Evolutionary conservation across 2,329 filamentous ascomycete species (phyloP).

Genomic region (Ophiostoma montium): DNA sequence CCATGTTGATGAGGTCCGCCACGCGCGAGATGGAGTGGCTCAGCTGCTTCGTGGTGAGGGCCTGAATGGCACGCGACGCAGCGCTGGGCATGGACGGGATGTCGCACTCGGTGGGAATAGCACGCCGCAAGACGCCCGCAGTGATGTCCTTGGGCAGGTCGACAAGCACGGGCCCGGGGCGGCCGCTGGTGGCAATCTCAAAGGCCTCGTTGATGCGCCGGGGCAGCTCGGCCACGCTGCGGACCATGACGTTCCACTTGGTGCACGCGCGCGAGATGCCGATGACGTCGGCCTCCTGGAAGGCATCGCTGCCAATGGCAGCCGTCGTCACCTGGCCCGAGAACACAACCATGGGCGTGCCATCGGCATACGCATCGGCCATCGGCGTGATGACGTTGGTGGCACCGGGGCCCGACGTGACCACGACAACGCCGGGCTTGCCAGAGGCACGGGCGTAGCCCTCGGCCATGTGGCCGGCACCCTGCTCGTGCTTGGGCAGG

Average conservation of each 20-base stretch:
- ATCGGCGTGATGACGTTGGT: slow-evolving; percentile 95
- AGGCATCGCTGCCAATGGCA: slow-evolving; percentile 87
- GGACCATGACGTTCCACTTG: slow-evolving; percentile 99
- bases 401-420: slow-evolving; percentile 90
- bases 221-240: slow-evolving; percentile 84
- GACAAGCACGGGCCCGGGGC: slow-evolving; percentile 87
- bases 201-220: slow-evolving; percentile 95
- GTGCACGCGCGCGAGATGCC: slow-evolving; percentile 92
- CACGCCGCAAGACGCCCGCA: slow-evolving; percentile 63
- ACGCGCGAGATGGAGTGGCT: slow-evolving; percentile 60
- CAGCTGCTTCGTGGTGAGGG: slow-evolving; percentile 58
- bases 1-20: slow-evolving; percentile 67
- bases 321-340: slow-evolving; percentile 81
- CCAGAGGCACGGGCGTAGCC: slow-evolving; percentile 90
- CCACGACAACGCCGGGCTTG: slow-evolving; percentile 87
- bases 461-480: slow-evolving; percentile 96
- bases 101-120: slow-evolving; percentile 64
- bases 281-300: slow-evolving; percentile 91
- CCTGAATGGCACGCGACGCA: slow-evolving; percentile 67
- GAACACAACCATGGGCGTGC: slow-evolving; percentile 93
- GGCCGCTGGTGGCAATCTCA: slow-evolving; percentile 88
- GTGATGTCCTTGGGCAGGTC: slow-evolving; percentile 96
- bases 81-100: slow-evolving; percentile 74
- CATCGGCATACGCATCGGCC: slow-evolving; percentile 90
- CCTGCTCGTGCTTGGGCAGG: slow-evolving; percentile 90